Conservation (phyloP, 306 rosid genomes). For the Hippophae tibetana region DNA sequence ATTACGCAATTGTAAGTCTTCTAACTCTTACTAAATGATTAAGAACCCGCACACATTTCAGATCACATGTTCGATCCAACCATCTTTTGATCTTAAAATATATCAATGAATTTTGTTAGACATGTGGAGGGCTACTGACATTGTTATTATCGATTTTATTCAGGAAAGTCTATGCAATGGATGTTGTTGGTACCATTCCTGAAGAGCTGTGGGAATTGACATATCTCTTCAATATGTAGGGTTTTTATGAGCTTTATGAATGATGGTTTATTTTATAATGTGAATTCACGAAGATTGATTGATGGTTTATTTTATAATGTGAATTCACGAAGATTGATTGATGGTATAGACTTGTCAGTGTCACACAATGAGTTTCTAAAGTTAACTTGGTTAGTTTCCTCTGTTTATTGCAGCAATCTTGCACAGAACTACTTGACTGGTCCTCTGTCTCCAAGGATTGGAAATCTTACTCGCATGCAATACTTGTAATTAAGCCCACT, state of each 20-base stretch:
- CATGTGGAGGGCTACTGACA: neutral
- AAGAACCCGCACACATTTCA: too few relatives aligned
- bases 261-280: too few relatives aligned
- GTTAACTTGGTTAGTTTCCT: neutral
- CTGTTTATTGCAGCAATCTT: slow-evolving; percentile 35
- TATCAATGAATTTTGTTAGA: too few relatives aligned
- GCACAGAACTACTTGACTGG: slow-evolving; percentile 62
- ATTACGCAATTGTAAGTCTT: slow-evolving; percentile 43
- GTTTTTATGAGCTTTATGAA: slow-evolving; percentile 3
- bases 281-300: too few relatives aligned
- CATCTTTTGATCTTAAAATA: neutral
- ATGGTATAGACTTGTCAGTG: neutral
- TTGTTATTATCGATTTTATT: neutral
- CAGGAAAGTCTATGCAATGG: slow-evolving; percentile 50
- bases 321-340: too few relatives aligned
- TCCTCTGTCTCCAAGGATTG: slow-evolving; percentile 50
- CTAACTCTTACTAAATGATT: slow-evolving; percentile 5
- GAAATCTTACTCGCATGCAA: slow-evolving; percentile 53
- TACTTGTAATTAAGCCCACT: slow-evolving; percentile 40
- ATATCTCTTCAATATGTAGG: slow-evolving; percentile 58
- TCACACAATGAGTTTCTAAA: neutral
- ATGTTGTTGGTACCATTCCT: slow-evolving; percentile 50
- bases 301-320: too few relatives aligned
- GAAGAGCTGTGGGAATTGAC: slow-evolving; percentile 64
- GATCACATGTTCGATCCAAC: too few relatives aligned